A percentile compares a stretch with the other conserved stretches of the same genome.
Conservation (phyloP, 2,329 filamentous ascomycete genomes). For the Cordyceps sp. region DNA sequence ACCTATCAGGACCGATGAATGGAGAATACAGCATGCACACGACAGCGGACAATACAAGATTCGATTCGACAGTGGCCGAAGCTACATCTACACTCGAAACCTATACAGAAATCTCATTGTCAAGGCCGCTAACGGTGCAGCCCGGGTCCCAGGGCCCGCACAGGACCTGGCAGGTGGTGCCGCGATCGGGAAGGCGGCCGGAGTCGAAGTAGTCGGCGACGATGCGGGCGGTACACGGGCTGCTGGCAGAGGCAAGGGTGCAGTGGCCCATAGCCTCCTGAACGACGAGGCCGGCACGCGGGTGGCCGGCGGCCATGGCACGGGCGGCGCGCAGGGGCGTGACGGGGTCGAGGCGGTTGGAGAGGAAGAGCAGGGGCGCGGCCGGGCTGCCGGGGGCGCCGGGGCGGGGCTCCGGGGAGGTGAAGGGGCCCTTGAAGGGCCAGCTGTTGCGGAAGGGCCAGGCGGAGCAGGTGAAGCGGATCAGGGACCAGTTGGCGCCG, state of each 20-base stretch:
- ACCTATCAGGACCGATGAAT: too few relatives aligned
- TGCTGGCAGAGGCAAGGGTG: conserved; percentile 4
- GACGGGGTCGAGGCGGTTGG: conserved; percentile 25
- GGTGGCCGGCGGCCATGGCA: conserved; percentile 10
- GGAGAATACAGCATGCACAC: too few relatives aligned
- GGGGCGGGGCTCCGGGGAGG: conserved; percentile 9
- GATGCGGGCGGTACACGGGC: conserved; percentile 6
- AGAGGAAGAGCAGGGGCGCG: conserved; percentile 26
- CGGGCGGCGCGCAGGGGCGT: conserved; percentile 24
- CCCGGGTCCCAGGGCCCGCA: conserved; percentile 9
- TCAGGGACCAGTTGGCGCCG: conserved; percentile 15
- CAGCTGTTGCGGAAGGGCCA: conserved; percentile 21
- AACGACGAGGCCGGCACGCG: conserved; percentile 12
- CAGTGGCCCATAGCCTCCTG: conserved; percentile 14
- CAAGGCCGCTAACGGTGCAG: too few relatives aligned
- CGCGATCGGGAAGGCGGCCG: conserved; percentile 10
- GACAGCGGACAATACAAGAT: too few relatives aligned
- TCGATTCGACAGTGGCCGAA: too few relatives aligned
- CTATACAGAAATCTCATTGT: too few relatives aligned
- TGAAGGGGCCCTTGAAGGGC: conserved; percentile 20
- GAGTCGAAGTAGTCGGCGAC: conserved; percentile 13
- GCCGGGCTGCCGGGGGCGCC: conserved; percentile 14
- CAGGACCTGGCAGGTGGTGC: conserved; percentile 2
- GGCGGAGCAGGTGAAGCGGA: conserved; percentile 22
- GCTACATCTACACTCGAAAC: too few relatives aligned